Evolutionary conservation across 208 protist genomes (phyloP).

Genomic region (Trypanosomatidae sp.): DNA sequence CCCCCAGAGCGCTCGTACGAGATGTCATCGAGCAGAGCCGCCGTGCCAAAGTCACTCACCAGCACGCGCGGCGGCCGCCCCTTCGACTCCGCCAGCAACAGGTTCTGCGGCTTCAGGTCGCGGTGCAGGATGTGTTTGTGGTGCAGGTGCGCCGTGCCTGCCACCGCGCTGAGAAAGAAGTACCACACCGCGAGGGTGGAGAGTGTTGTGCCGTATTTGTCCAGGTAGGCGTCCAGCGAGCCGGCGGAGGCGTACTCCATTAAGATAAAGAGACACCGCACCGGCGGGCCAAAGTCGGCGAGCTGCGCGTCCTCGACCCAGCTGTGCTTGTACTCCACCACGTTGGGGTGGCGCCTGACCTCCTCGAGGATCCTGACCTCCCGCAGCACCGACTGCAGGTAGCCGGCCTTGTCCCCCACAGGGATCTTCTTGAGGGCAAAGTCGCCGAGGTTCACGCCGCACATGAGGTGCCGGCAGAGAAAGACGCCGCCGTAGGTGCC

Average conservation of each 20-base stretch:
- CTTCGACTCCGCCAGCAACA: slow-evolving; percentile 59
- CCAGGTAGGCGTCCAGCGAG: slow-evolving; percentile 82
- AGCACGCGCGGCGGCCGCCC: slow-evolving; percentile 72
- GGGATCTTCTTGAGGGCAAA: slow-evolving; percentile 93
- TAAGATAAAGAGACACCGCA: slow-evolving; percentile 88
- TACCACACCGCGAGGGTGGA: slow-evolving; percentile 89
- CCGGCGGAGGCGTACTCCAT: slow-evolving; percentile 91
- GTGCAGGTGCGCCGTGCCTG: slow-evolving; percentile 79
- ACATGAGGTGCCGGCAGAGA: slow-evolving; percentile 85
- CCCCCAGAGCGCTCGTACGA: slow-evolving; percentile 71
- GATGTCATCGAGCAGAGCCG: slow-evolving; percentile 60
- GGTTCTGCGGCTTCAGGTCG: slow-evolving; percentile 89
- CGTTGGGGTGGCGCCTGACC: slow-evolving; percentile 84
- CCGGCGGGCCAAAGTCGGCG: slow-evolving; percentile 88
- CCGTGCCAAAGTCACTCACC: slow-evolving; percentile 89
- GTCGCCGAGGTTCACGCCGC: slow-evolving; percentile 70
- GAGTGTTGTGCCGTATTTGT: slow-evolving; percentile 57
- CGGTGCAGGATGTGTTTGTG: slow-evolving; percentile 85
- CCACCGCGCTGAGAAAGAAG: slow-evolving; percentile 84
- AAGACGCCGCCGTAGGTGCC: slow-evolving; percentile 90
- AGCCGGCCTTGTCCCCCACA: slow-evolving; percentile 77
- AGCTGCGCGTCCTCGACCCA: slow-evolving; percentile 84
- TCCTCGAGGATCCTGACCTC: slow-evolving; percentile 88
- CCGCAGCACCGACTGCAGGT: slow-evolving; percentile 75
- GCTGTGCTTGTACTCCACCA: slow-evolving; percentile 91